Percentiles rank a stretch among this genome's conserved stretches.
Evolutionary conservation across 495 filamentous ascomycete species (phyloP).

Genomic region (Tuber aestivum): DNA sequence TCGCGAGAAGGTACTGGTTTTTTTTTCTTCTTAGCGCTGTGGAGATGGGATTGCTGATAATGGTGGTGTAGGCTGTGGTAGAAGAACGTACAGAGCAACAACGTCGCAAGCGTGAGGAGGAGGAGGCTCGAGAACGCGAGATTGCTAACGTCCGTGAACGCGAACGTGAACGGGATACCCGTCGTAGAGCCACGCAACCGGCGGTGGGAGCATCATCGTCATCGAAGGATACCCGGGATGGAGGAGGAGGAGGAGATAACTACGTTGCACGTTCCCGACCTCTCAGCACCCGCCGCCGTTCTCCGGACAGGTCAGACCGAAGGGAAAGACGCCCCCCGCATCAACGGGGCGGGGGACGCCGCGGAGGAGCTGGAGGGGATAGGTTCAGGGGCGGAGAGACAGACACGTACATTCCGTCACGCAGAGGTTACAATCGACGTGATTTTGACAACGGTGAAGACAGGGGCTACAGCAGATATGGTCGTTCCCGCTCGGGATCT

Average conservation of each 20-base stretch:
- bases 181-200: slow-evolving; percentile 50
- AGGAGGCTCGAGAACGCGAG: slow-evolving; percentile 54
- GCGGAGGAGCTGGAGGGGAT: slow-evolving; percentile 45
- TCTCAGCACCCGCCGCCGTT: slow-evolving; percentile 51
- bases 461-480: slow-evolving; percentile 36
- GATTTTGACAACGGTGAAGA: slow-evolving; percentile 46
- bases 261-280: slow-evolving; percentile 47
- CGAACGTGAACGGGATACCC: slow-evolving; percentile 67
- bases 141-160: slow-evolving; percentile 63
- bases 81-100: slow-evolving; percentile 68
- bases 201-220: slow-evolving; percentile 8
- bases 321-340: slow-evolving; percentile 49
- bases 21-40: neutral
- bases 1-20: slow-evolving; percentile 70
- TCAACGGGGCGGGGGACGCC: slow-evolving; percentile 28
- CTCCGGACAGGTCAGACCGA: slow-evolving; percentile 48
- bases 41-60: slow-evolving; percentile 34
- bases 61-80: slow-evolving; percentile 60
- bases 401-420: slow-evolving; percentile 52
- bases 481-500: slow-evolving; percentile 39
- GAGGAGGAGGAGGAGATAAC: slow-evolving; percentile 47
- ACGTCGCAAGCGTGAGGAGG: slow-evolving; percentile 55
- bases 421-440: slow-evolving; percentile 44
- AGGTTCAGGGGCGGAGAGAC: slow-evolving; percentile 45
- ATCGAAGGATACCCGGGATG: slow-evolving; percentile 40